Conservation (phyloP, 2,329 filamentous ascomycete genomes). For the Beauveria sp. region DNA sequence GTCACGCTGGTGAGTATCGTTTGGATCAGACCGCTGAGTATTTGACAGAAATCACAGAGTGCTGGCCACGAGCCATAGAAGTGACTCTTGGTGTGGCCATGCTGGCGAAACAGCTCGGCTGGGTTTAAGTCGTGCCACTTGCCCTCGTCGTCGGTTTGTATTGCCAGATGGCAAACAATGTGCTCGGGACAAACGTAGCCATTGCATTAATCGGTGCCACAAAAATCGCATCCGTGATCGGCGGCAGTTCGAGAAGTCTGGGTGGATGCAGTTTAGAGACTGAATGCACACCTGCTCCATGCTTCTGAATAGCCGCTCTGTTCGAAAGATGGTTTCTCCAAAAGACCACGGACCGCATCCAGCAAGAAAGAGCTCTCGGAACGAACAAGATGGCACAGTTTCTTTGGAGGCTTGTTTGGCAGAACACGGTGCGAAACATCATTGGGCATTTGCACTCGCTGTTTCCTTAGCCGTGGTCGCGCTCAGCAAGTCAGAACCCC, state of each 20-base stretch:
- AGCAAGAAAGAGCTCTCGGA: conserved; percentile 27
- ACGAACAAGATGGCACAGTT: conserved; percentile 9
- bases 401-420: conserved; percentile 15
- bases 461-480: conserved; percentile 11
- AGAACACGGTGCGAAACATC: conserved; percentile 15
- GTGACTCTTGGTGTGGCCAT: conserved; percentile 13
- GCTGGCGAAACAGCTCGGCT: conserved; percentile 16
- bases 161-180: not conserved
- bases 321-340: conserved; percentile 34
- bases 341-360: conserved; percentile 23
- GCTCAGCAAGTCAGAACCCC: not conserved
- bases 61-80: conserved; percentile 17
- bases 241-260: conserved; percentile 13
- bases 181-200: not conserved
- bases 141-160: conserved; percentile 14
- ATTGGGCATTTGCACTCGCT: conserved; percentile 14
- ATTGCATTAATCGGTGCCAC: conserved; percentile 12
- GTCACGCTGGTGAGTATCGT: conserved; percentile 15
- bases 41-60: conserved; percentile 14
- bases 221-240: conserved; percentile 15
- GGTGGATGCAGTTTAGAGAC: conserved; percentile 15
- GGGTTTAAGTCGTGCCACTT: conserved; percentile 15
- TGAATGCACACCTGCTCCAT: conserved; percentile 18
- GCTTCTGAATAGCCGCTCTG: conserved; percentile 29
- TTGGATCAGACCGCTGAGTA: conserved; percentile 11